Evolutionary conservation across 345 rosid genomes (phyloP).

Genomic region (Kandelia obovata): DNA sequence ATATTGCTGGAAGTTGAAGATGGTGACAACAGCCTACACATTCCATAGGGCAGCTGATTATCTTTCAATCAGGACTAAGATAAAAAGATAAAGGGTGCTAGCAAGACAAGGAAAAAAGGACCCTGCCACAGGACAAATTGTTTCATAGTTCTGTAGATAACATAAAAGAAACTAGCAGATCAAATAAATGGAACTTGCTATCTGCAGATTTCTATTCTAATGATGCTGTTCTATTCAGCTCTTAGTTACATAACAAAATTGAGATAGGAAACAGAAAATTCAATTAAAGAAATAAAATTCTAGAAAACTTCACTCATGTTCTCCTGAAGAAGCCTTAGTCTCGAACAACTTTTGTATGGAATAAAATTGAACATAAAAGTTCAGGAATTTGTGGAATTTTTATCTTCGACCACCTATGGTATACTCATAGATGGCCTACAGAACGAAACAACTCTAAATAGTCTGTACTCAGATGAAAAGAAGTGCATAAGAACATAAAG

Average conservation of each 20-base stretch:
- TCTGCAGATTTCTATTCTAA: no score
- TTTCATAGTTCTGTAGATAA: background rate
- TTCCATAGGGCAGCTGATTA: constrained; percentile 7
- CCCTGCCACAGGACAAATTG: background rate
- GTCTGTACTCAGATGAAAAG: background rate
- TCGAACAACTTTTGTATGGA: background rate
- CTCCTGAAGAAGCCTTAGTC: background rate
- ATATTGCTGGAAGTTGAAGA: constrained; percentile 79
- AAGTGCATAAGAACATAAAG: background rate
- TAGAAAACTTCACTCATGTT: background rate
- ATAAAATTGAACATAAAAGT: background rate
- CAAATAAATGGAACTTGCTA: no score
- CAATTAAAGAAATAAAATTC: background rate
- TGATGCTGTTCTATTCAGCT: background rate
- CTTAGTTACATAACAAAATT: background rate
- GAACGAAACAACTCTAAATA: background rate
- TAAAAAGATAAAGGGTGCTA: background rate
- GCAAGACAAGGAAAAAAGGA: background rate
- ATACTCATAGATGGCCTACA: background rate
- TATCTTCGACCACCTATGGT: background rate
- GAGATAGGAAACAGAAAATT: background rate
- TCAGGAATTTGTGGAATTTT: background rate
- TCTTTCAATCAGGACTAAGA: background rate
- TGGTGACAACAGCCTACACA: constrained; percentile 63
- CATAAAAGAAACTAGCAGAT: no score